Conservation (phyloP, 768 basidiomycete genomes). For the Multifurca ochricompacta region DNA sequence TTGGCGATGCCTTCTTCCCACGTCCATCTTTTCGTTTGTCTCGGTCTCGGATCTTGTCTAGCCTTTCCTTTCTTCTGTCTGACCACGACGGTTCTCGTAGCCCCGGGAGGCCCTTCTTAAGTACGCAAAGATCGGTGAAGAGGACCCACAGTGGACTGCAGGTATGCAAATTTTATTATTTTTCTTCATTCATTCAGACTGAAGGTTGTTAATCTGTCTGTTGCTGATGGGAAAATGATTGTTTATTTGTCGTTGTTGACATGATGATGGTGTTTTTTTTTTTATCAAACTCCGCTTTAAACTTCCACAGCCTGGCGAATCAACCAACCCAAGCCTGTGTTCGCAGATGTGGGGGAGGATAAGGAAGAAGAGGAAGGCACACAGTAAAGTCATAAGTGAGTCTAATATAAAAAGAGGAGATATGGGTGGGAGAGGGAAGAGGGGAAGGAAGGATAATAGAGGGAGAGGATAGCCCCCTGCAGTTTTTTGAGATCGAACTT, state of each 20-base stretch:
- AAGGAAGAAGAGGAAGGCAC: constrained; percentile 41
- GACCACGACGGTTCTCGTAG: constrained; percentile 36
- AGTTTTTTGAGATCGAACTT: constrained; percentile 79
- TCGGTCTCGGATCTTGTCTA: constrained; percentile 9
- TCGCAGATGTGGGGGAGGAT: constrained; percentile 51
- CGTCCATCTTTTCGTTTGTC: constrained; percentile 1
- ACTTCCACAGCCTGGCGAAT: constrained; percentile 71
- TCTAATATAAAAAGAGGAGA: constrained; percentile 21
- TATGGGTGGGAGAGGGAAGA: constrained; percentile 17
- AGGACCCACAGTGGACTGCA: constrained; percentile 76
- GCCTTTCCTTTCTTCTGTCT: not conserved
- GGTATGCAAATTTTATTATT: constrained; percentile 57
- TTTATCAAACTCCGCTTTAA: constrained; percentile 25
- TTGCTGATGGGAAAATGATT: constrained; percentile 25
- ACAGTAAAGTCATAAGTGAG: not conserved
- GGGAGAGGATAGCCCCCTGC: constrained; percentile 57
- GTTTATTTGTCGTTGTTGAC: constrained; percentile 39
- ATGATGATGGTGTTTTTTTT: constrained; percentile 28
- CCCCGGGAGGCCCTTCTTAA: constrained; percentile 95
- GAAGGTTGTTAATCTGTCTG: too few relatives aligned
- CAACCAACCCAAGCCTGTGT: constrained; percentile 84
- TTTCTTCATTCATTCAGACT: not conserved
- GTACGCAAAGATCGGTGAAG: constrained; percentile 71
- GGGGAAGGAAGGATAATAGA: constrained; percentile 21
- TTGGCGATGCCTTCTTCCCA: constrained; percentile 12